Conservation (phyloP, 2,329 filamentous ascomycete species). For the Aspergillus felis region DNA sequence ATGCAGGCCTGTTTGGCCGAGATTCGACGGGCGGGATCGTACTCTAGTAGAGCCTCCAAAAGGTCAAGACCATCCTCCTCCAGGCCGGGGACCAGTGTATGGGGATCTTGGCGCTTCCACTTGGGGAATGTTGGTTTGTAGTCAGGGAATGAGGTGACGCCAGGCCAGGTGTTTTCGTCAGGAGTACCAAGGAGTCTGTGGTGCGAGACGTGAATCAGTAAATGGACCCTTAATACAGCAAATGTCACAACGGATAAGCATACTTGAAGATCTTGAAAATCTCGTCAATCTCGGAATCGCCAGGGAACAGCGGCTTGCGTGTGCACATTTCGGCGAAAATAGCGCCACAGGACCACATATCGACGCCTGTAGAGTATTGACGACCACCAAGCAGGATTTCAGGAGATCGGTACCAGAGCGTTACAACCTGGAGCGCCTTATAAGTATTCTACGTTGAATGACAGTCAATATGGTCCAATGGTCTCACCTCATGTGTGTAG, state of each 20-base stretch:
- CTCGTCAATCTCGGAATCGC: conserved; percentile 89
- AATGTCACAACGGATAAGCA: conserved; percentile 19
- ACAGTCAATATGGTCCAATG: neutral
- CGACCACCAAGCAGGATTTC: conserved; percentile 87
- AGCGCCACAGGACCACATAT: conserved; percentile 94
- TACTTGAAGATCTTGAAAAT: conserved; percentile 94
- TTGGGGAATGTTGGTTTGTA: conserved; percentile 92
- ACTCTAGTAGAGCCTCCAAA: conserved; percentile 69
- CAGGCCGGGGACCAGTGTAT: conserved; percentile 65
- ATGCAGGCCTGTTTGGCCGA: conserved; percentile 83
- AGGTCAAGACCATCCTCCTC: conserved; percentile 56
- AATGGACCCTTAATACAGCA: conserved; percentile 2
- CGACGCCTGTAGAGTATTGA: conserved; percentile 89
- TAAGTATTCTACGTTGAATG: conserved; percentile 5
- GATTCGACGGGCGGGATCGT: conserved; percentile 80
- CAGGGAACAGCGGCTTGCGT: conserved; percentile 84
- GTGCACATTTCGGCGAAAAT: conserved; percentile 98
- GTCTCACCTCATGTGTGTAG: conserved; percentile 76
- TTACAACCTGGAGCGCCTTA: conserved; percentile 63
- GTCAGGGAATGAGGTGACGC: conserved; percentile 90
- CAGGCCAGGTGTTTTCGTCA: conserved; percentile 77
- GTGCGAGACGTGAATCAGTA: conserved; percentile 18
- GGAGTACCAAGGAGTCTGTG: conserved; percentile 76
- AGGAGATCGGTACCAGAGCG: conserved; percentile 86
- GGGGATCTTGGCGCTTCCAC: conserved; percentile 69